These are phyloP conservation scores for Hypomyces perniciosus DNA, from an alignment of 2,329 filamentous ascomycete species.

Conservation along the genomic window DNA sequence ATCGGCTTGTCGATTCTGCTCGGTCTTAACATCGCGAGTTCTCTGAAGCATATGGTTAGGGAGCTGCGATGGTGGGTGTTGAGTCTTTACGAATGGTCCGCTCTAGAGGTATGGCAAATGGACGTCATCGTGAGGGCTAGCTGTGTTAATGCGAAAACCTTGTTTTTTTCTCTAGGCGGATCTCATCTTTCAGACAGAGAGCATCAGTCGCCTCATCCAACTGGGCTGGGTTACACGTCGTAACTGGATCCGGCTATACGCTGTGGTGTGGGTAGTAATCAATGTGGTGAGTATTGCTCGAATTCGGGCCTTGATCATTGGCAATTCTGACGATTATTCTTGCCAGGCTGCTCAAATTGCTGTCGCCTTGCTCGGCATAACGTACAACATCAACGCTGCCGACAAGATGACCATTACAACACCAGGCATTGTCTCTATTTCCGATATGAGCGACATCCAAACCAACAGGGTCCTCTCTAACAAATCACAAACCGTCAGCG, in stretches of 20 bases:
- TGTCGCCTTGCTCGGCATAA: slow-evolving; percentile 36
- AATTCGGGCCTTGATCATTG: neutral
- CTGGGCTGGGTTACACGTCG: slow-evolving; percentile 17
- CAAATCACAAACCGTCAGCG: slow-evolving; percentile 18
- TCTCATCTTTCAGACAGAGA: slow-evolving; percentile 19
- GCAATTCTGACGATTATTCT: neutral
- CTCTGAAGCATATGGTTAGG: slow-evolving; percentile 37
- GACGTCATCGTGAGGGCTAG: neutral
- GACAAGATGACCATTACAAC: slow-evolving; percentile 26
- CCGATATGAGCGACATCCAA: slow-evolving; percentile 31
- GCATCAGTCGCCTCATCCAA: slow-evolving; percentile 19
- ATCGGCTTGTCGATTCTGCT: slow-evolving; percentile 37
- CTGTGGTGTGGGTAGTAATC: slow-evolving; percentile 17
- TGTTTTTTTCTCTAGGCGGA: slow-evolving; percentile 13
- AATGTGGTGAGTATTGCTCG: slow-evolving; percentile 16
- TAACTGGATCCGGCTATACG: slow-evolving; percentile 16
- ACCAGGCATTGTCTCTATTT: slow-evolving; percentile 30
- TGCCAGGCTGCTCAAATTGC: slow-evolving; percentile 35
- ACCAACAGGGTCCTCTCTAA: slow-evolving; percentile 24
- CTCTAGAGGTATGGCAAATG: slow-evolving; percentile 32
- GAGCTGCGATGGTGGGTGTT: slow-evolving; percentile 43
- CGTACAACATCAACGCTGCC: slow-evolving; percentile 37
- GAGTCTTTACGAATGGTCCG: slow-evolving; percentile 28
- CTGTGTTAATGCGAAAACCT: neutral
- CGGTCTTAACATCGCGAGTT: slow-evolving; percentile 36